Evolutionary conservation across 371 early-diverging fungal species (phyloP).

Genomic region (Sporodiniella umbellata): DNA sequence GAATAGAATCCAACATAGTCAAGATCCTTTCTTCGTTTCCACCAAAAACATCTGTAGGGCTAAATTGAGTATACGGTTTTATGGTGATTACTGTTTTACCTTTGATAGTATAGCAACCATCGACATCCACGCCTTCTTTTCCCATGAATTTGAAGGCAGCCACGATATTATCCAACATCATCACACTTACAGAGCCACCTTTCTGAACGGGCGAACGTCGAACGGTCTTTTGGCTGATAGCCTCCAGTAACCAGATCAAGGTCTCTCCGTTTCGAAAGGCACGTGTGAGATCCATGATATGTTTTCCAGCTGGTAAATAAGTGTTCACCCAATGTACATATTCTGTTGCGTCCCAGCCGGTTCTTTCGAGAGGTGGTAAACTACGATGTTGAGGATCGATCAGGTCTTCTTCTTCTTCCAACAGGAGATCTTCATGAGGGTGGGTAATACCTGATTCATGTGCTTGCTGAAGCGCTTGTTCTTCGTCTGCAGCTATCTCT

Average conservation of each 20-base stretch:
- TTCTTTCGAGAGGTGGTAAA: conserved; percentile 10
- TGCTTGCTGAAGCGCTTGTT: conserved; percentile 7
- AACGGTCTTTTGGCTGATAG: conserved; percentile 46
- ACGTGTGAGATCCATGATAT: conserved; percentile 36
- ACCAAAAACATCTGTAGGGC: conserved; percentile 42
- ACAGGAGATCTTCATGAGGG: background rate
- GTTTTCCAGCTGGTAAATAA: conserved; percentile 34
- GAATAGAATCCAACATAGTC: conserved; percentile 50
- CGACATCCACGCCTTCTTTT: conserved; percentile 51
- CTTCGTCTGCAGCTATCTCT: background rate
- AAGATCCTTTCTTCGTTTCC: conserved; percentile 53
- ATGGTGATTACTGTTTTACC: conserved; percentile 5
- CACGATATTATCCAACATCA: conserved; percentile 57
- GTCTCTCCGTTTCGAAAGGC: conserved; percentile 55
- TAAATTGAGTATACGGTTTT: background rate
- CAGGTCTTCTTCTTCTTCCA: conserved; percentile 23
- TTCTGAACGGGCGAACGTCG: conserved; percentile 33
- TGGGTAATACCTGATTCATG: conserved; percentile 23
- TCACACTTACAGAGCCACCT: conserved; percentile 31
- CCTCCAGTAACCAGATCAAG: conserved; percentile 53
- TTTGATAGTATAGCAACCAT: conserved; percentile 52
- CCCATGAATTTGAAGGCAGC: conserved; percentile 67
- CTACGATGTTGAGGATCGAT: conserved; percentile 30
- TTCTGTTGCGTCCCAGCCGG: conserved; percentile 12
- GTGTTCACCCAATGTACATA: conserved; percentile 59